These are phyloP conservation scores for Sarocladium kiliense DNA, from an alignment of 2,329 filamentous ascomycete genomes.

Conservation along the genomic window DNA sequence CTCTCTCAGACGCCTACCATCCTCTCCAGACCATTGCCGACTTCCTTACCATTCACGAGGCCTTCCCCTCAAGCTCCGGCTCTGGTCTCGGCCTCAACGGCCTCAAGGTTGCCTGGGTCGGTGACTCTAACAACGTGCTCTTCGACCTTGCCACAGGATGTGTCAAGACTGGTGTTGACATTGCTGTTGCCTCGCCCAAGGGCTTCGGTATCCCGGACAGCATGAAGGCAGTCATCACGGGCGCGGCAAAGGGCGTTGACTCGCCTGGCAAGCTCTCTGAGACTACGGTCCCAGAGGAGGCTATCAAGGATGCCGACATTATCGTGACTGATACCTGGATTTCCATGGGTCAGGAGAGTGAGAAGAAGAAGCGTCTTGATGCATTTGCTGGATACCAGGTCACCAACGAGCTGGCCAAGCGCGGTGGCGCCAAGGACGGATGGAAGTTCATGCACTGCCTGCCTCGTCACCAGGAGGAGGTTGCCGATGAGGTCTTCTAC, in stretches of 20 bases:
- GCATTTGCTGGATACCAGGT: slow-evolving; percentile 91
- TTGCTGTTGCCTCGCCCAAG: slow-evolving; percentile 79
- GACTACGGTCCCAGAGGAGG: slow-evolving; percentile 78
- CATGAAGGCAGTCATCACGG: slow-evolving; percentile 69
- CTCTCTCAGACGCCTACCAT: slow-evolving; percentile 85
- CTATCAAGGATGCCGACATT: slow-evolving; percentile 77
- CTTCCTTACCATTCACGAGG: slow-evolving; percentile 83
- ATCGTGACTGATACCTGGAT: slow-evolving; percentile 98
- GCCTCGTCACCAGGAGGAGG: slow-evolving; percentile 87
- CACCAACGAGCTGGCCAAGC: slow-evolving; percentile 75
- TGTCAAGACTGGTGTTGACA: slow-evolving; percentile 78
- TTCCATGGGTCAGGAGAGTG: slow-evolving; percentile 94
- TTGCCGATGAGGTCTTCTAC: slow-evolving; percentile 93
- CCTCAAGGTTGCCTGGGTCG: slow-evolving; percentile 91
- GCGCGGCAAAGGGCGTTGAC: slow-evolving; percentile 51
- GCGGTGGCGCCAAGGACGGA: slow-evolving; percentile 76
- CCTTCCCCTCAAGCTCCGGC: slow-evolving; percentile 48
- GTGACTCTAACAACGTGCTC: slow-evolving; percentile 94
- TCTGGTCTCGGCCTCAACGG: slow-evolving; percentile 65
- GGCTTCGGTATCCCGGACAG: slow-evolving; percentile 74
- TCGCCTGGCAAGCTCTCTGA: slow-evolving; percentile 64
- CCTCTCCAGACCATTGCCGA: slow-evolving; percentile 93
- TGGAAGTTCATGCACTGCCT: slow-evolving; percentile 99
- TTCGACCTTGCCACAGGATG: slow-evolving; percentile 89
- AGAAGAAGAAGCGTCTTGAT: slow-evolving; percentile 69